A percentile compares a stretch with the other conserved stretches of the same genome.
These are phyloP conservation scores for Bacterosira constricta DNA, from an alignment of 108 stramenopile species.

Conservation along the genomic window DNA sequence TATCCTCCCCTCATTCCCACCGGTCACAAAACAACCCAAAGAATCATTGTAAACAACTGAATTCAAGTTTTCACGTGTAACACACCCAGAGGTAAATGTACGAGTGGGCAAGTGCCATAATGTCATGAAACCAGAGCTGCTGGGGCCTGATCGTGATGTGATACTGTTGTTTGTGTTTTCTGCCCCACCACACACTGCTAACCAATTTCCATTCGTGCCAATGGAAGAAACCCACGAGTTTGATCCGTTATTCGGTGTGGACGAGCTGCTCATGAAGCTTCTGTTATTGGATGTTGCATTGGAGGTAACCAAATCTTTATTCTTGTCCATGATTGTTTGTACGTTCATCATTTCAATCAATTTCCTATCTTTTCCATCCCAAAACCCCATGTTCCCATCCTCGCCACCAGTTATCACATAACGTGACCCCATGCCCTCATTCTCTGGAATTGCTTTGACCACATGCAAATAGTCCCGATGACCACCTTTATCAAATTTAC, in stretches of 20 bases:
- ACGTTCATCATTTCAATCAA: slow-evolving; percentile 50
- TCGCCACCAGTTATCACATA: slow-evolving; percentile 56
- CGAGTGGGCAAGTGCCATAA: slow-evolving; percentile 55
- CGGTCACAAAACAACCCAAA: slow-evolving; percentile 39
- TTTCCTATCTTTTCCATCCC: slow-evolving; percentile 50
- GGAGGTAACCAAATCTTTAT: slow-evolving; percentile 34
- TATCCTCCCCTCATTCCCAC: slow-evolving; percentile 47
- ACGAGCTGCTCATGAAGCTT: slow-evolving; percentile 28
- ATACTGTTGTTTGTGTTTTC: slow-evolving; percentile 35
- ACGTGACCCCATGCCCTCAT: background rate
- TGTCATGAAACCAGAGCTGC: slow-evolving; percentile 50
- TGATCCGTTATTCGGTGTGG: slow-evolving; percentile 23
- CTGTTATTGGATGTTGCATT: slow-evolving; percentile 19
- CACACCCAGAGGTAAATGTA: slow-evolving; percentile 53
- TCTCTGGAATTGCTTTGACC: slow-evolving; percentile 28
- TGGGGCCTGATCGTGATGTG: slow-evolving; percentile 10
- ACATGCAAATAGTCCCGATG: slow-evolving; percentile 53
- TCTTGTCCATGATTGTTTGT: slow-evolving; percentile 40
- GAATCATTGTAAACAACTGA: slow-evolving; percentile 29
- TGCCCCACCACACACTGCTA: slow-evolving; percentile 48
- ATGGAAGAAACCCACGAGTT: slow-evolving; percentile 49
- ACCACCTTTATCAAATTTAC: slow-evolving; percentile 12
- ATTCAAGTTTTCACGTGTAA: slow-evolving; percentile 48
- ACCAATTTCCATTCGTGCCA: slow-evolving; percentile 48
- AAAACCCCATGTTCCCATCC: slow-evolving; percentile 57